Evolutionary conservation across 768 basidiomycete genomes (phyloP).

Genomic region (Suillus variegatus): DNA sequence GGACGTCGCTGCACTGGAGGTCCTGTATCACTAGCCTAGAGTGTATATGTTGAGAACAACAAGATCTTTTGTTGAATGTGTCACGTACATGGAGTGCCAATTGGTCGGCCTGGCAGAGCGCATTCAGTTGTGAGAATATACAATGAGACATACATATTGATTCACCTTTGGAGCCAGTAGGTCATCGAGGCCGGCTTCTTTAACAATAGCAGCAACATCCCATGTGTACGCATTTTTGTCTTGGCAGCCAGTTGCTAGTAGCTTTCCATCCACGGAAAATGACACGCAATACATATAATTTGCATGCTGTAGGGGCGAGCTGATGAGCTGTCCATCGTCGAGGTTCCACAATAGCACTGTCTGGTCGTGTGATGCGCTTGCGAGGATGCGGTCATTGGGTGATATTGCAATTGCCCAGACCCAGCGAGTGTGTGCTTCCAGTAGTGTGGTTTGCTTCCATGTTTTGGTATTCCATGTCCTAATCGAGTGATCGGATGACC

Average conservation of each 20-base stretch:
- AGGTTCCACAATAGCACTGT: background rate
- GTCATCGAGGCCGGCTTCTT: background rate
- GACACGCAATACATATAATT: background rate
- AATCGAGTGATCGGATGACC: rapidly evolving
- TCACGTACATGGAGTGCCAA: background rate
- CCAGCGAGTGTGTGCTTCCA: background rate
- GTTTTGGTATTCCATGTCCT: background rate
- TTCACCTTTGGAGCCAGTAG: no score
- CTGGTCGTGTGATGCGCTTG: conserved; percentile 11
- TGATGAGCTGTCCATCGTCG: background rate
- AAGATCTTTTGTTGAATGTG: background rate
- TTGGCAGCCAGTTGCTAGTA: background rate
- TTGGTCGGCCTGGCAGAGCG: background rate
- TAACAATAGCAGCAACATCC: background rate
- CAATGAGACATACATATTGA: no score
- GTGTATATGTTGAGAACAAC: background rate
- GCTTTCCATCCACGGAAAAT: conserved; percentile 1
- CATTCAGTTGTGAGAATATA: background rate
- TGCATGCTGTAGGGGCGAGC: background rate
- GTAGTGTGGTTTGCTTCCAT: background rate
- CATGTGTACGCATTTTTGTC: background rate
- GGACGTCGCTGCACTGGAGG: background rate
- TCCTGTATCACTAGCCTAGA: background rate
- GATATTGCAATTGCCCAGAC: background rate
- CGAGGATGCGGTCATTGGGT: conserved; percentile 1